These are phyloP conservation scores for Aspergillus pseudoviridinutans DNA, from an alignment of 2,329 filamentous ascomycete species.

Conservation along the genomic window DNA sequence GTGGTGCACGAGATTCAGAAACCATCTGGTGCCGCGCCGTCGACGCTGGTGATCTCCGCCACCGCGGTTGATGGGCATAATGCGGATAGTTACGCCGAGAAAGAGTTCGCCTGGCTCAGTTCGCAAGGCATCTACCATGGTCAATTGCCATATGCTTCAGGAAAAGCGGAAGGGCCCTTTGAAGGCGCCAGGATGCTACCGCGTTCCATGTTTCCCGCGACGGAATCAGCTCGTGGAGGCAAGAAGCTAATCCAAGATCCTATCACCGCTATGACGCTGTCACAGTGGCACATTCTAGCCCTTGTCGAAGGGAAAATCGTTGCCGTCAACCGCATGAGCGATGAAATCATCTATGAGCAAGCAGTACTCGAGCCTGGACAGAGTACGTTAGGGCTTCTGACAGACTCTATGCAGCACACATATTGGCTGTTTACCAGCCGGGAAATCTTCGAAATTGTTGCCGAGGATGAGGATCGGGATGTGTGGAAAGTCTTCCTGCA, in stretches of 20 bases:
- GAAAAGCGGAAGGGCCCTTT: slow-evolving; percentile 71
- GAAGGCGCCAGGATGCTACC: slow-evolving; percentile 73
- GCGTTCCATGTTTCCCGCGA: slow-evolving; percentile 66
- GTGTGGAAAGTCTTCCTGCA: slow-evolving; percentile 93
- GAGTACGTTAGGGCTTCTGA: slow-evolving; percentile 74
- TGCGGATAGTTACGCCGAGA: slow-evolving; percentile 50
- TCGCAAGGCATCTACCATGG: slow-evolving; percentile 85
- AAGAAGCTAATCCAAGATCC: slow-evolving; percentile 65
- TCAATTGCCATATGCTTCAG: slow-evolving; percentile 63
- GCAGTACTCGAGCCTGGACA: slow-evolving; percentile 76
- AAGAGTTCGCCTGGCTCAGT: slow-evolving; percentile 79
- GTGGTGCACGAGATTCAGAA: slow-evolving; percentile 68
- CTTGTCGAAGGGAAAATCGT: slow-evolving; percentile 79
- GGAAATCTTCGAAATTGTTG: slow-evolving; percentile 91
- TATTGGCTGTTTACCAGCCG: slow-evolving; percentile 92
- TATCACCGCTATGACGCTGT: slow-evolving; percentile 76
- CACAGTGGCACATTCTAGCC: slow-evolving; percentile 88
- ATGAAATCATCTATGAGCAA: slow-evolving; percentile 82
- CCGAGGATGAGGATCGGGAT: slow-evolving; percentile 84
- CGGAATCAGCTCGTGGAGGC: slow-evolving; percentile 61
- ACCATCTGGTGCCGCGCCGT: slow-evolving; percentile 57
- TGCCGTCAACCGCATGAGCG: slow-evolving; percentile 81
- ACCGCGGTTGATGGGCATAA: slow-evolving; percentile 62
- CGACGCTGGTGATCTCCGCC: slow-evolving; percentile 71
- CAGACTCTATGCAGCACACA: slow-evolving; percentile 91